A percentile compares a stretch with the other conserved stretches of the same genome.
Evolutionary conservation across 495 filamentous ascomycete genomes (phyloP).

Genomic region (Penicilliopsis zonata): DNA sequence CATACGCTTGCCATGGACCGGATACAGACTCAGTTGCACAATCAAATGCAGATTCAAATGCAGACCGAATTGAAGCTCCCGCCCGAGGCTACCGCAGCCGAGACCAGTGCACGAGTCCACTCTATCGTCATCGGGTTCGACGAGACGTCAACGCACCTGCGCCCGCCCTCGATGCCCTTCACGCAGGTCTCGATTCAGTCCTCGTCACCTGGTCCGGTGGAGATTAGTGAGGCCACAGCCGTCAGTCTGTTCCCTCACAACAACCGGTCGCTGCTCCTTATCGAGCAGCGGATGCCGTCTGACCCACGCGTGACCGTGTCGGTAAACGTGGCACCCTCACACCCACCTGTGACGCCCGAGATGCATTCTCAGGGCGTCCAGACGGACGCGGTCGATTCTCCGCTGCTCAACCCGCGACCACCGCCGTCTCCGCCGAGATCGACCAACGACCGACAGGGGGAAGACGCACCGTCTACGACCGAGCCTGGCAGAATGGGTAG

Average conservation of each 20-base stretch:
- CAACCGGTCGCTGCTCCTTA: conserved; percentile 67
- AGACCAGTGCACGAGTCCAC: conserved; percentile 17
- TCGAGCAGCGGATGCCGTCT: conserved; percentile 49
- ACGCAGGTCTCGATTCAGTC: conserved; percentile 38
- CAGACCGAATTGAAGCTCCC: conserved; percentile 12
- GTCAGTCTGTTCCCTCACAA: conserved; percentile 79
- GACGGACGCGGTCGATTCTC: conserved; percentile 48
- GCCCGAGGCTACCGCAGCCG: conserved; percentile 10
- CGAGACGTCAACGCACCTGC: conserved; percentile 25
- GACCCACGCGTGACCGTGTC: conserved; percentile 10
- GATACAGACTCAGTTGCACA: too few species aligned
- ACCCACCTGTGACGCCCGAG: too few species aligned
- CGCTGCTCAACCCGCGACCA: conserved; percentile 62
- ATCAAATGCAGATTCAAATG: conserved; percentile 14
- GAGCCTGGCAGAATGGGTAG: too few species aligned
- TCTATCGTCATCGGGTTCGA: conserved; percentile 15
- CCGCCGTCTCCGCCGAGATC: too few species aligned
- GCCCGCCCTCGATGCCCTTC: conserved; percentile 32
- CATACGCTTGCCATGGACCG: conserved; percentile 40
- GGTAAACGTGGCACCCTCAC: conserved; percentile 8
- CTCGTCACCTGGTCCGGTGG: conserved; percentile 37
- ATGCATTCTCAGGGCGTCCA: conserved; percentile 28
- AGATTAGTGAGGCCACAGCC: conserved; percentile 62
- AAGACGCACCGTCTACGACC: too few species aligned
- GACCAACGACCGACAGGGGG: too few species aligned